phyloP scores from a whole-genome alignment of 2,329 filamentous ascomycete species.

The Sphaerulina populicola region DNA sequence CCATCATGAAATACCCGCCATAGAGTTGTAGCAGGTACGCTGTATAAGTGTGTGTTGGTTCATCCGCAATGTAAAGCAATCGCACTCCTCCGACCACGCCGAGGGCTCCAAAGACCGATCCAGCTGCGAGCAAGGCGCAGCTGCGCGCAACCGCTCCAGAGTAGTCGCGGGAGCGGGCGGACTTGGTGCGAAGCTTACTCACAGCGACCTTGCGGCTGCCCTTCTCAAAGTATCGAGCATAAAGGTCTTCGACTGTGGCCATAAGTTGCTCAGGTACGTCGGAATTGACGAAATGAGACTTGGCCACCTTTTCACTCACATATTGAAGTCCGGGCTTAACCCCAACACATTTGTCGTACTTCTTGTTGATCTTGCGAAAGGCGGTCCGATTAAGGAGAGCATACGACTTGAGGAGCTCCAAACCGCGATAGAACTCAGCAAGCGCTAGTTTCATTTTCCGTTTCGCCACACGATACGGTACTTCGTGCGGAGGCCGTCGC shows the following conservation, averaged over 20 bases:
- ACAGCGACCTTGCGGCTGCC: conserved; percentile 88
- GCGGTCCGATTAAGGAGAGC: conserved; percentile 82
- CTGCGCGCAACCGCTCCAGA: conserved; percentile 53
- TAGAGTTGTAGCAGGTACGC: conserved; percentile 57
- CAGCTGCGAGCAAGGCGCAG: conserved; percentile 41
- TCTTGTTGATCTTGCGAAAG: conserved; percentile 97
- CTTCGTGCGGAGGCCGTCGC: conserved; percentile 41
- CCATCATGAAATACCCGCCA: conserved; percentile 78
- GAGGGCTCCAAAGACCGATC: conserved; percentile 38
- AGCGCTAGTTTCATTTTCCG: conserved; percentile 83
- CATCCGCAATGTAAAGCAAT: conserved; percentile 6
- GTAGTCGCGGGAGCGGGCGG: conserved; percentile 51
- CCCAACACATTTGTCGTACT: conserved; percentile 87
- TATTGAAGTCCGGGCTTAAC: conserved; percentile 70
- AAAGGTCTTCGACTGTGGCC: conserved; percentile 76
- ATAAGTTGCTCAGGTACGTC: conserved; percentile 75
- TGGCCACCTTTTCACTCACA: conserved; percentile 85
- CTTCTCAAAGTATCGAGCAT: conserved; percentile 86
- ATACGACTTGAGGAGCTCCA: conserved; percentile 89
- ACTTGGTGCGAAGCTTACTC: conserved; percentile 71
- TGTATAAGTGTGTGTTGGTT: conserved; percentile 24
- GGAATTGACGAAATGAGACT: conserved; percentile 84
- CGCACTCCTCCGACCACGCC: conserved; percentile 36
- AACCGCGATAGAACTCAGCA: conserved; percentile 83
- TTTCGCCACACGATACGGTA: conserved; percentile 81